Evolutionary conservation across 2,329 filamentous ascomycete genomes (phyloP), one percentile per base, ranked within the genome.

Genomic region (Diaporthe australafricana): DNA sequence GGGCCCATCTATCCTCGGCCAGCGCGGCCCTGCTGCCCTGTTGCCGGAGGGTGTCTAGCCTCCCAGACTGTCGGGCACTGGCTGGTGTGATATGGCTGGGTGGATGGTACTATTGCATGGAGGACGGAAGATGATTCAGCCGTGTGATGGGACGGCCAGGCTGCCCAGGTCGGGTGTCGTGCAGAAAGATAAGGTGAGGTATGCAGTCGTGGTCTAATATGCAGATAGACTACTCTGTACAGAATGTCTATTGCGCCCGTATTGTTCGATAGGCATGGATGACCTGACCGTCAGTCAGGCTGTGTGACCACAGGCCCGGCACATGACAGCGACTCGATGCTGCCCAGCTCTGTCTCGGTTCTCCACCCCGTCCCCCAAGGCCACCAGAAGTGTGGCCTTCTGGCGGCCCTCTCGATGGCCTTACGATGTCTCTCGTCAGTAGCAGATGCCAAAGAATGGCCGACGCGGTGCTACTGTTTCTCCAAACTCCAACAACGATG

Each of bases 331-430:
- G 60, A 14, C 42, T 30, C 60, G 45, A 38, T 38, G 60, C 60
- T 38, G 22, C n/a, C 38, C 38, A 40, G 38, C 38, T 40, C 3
- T 35, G 32, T 35, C 32, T 35, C 32, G 14, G 6, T 40, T 40
- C 9, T 40, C 38, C 38, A 16, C 38, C 38, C 14, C 38, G 38
- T 40, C 14, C 27, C n/a, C 30, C 27, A 50, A 50, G 60, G 60
- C 45, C 60, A 65, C 60, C 60, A 63, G 60, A 63, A 63, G 60
- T 63, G 60, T 65, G 60, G 60, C 60, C 60, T 65, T 65, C 2
- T 25, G 60, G 32, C 9, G 32, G 32, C 32, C 9, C 9, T 35
- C 9, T 35, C 32, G 32, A 9, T 35, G 32, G 32, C 32, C 32
- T 35, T 35, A 35, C 5, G 30, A 11, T 50, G 60, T 38, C 38